Evolutionary conservation across 331 rosid genomes (phyloP), one percentile per base, ranked within the genome.

Genomic region (Quercus tomentella): DNA sequence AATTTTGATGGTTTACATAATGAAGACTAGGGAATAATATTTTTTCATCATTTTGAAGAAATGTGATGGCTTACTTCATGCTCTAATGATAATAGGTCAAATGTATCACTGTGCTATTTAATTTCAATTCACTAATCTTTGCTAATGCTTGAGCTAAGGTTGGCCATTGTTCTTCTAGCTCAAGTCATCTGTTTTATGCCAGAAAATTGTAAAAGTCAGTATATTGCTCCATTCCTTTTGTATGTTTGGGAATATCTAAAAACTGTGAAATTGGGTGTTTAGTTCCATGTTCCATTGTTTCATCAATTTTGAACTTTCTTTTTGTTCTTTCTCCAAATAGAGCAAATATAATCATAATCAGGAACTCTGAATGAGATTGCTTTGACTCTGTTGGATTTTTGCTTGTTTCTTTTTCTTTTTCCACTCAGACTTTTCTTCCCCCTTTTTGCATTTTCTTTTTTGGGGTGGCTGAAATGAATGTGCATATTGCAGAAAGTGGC

Each of bases 401-500:
- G 2, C 55, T 63, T 55, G 22, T 37, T 41, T 65, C 26, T 25
- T 10, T 37, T 41, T 65, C 26, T 25, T 10, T 49, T 79, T 20
- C 45, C 33, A 30, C 80, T 81, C 8, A 43, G 35, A 20, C 45
- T 28, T 70, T 56, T 35, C 67, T 52, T 43, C 51, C 35, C 23
- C 22, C 65, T 56, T 68, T 74, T 70, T 70, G 82, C 76, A 23
- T 66, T 72, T 80, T 62, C 63, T 76, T 28, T 66, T 72, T 55
- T 37, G 55, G 55, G 16, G 41, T 84, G 72, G 83, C 84, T 86
- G 71, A 80, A 65, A 72, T 76, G 54, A 81, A 51, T 75, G 31
- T 80, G 4, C 31, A 9, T 76, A 4, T 68, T 76, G 87, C 93
- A 94, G 99, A 89, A 88, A 87, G 65, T 89, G 84, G 97, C 88